Evolutionary conservation across 495 filamentous ascomycete genomes (phyloP), one percentile per base, ranked within the genome.

Genomic region (Neurospora sp.): DNA sequence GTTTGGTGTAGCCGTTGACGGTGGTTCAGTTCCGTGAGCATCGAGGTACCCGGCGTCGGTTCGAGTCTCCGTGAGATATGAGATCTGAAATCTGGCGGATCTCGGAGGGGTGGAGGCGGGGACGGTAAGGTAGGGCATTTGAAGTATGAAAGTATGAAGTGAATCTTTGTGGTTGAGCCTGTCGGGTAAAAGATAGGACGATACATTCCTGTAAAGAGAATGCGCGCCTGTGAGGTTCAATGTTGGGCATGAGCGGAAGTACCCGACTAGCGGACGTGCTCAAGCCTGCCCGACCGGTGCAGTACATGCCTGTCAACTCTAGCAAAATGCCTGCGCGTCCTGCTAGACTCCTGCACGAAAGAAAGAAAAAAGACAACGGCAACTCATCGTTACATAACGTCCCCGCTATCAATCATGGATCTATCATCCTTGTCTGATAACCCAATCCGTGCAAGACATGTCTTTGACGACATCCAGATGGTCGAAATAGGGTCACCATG

Each of bases 401-500:
- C 53, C 53, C 53, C 27, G 53, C 53, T 10, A 66, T 35, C 53
- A 66, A 37, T 18, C 53, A 66, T 66, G 27, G 14, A 66, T 66
- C 53, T 18, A 31, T 35, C 42, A 71, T 68, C 70, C 70, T 59
- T 66, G 44, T 66, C 41, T 68, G 70, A 35, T 39, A 16, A 35
- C 39, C 70, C 31, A 69, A 69, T 40, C 68, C 68, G 18, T 12
- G n/a, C 27, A 61, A 71, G 53, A 73, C 75, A 75, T 74, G 73
- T 75, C 74, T 69, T 76, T 79, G 77, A 80, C 78, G 78, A 74
- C 77, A 31, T 31, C 27, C 27, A 31, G 27, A 31, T 31, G 27
- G 27, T 31, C 27, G 27, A 31, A 66, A 35, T 40, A 69, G 39
- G 46, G 40, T 68, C 72, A 35, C 18, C 22, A 69, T 40, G 38